phyloP scores from a whole-genome alignment of 768 basidiomycete species.

The Lentinula detonsa region DNA sequence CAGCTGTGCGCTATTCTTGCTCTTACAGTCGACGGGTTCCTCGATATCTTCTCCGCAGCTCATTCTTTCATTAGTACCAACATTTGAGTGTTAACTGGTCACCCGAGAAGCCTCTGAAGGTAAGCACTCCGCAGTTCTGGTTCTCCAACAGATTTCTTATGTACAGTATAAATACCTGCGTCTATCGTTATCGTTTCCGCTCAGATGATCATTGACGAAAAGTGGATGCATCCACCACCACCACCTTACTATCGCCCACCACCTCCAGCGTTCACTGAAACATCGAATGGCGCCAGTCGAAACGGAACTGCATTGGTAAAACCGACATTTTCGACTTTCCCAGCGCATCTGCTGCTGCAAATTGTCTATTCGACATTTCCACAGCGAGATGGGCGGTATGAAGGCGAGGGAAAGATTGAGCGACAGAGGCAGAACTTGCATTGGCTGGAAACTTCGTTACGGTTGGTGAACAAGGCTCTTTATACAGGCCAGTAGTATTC shows the following conservation, averaged over 20 bases:
- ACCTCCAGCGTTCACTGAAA: background rate
- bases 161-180: background rate
- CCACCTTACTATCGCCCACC: conserved; percentile 3
- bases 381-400: conserved; percentile 26
- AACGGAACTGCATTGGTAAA: background rate
- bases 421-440: conserved; percentile 62
- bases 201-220: conserved; percentile 9
- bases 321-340: conserved; percentile 29
- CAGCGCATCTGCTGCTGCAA: conserved; percentile 61
- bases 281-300: background rate
- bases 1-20: background rate
- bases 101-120: background rate
- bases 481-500: conserved; percentile 33
- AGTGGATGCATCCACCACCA: conserved; percentile 7
- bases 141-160: background rate
- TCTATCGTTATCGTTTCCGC: background rate
- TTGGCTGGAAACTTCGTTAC: conserved; percentile 60
- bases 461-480: conserved; percentile 60
- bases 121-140: background rate
- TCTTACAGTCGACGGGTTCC: background rate
- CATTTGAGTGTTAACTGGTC: background rate
- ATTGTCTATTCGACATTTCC: conserved; percentile 67
- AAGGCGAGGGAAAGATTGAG: conserved; percentile 35
- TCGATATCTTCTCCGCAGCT: background rate
- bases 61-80: background rate